Evolutionary conservation across 768 basidiomycete genomes (phyloP).

Genomic region (Tricholoma furcatifolium): DNA sequence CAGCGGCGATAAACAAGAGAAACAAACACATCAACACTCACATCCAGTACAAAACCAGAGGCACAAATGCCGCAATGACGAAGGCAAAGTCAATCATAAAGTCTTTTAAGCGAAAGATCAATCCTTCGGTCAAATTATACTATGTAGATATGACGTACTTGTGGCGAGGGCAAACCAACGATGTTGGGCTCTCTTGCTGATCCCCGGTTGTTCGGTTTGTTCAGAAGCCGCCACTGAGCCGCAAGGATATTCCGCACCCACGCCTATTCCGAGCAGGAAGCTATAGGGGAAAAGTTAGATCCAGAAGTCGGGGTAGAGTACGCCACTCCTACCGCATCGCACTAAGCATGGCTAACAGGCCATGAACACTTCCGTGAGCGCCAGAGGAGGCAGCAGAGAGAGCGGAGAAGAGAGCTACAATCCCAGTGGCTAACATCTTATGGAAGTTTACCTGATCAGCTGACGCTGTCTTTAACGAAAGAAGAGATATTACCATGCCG

Average conservation of each 20-base stretch:
- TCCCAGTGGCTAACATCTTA: conserved; percentile 78
- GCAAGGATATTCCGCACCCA: conserved; percentile 87
- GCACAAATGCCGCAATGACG: conserved; percentile 74
- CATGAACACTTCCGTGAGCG: conserved; percentile 62
- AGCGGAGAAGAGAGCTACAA: conserved; percentile 81
- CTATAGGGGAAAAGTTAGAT: too few relatives aligned
- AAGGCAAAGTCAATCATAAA: conserved; percentile 82
- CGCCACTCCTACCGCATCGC: conserved; percentile 60
- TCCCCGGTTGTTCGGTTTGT: conserved; percentile 78
- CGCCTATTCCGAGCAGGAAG: conserved; percentile 83
- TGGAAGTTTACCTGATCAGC: conserved; percentile 5
- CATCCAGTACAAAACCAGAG: conserved; percentile 87
- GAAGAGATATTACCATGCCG: conserved; percentile 60
- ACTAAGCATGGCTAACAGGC: conserved; percentile 73
- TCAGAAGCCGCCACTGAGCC: conserved; percentile 89
- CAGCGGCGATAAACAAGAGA: too few relatives aligned
- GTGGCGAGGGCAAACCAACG: conserved; percentile 85
- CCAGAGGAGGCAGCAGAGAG: conserved; percentile 86
- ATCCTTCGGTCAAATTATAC: not conserved
- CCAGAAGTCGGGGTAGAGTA: too few relatives aligned
- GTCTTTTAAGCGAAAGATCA: conserved; percentile 42
- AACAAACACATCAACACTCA: conserved; percentile 32
- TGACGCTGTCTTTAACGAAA: not conserved
- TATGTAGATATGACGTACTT: conserved; percentile 43
- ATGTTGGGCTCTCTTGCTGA: conserved; percentile 76